Evolutionary conservation across 371 early-diverging fungal species (phyloP).

Genomic region (Mortierella sp.): DNA sequence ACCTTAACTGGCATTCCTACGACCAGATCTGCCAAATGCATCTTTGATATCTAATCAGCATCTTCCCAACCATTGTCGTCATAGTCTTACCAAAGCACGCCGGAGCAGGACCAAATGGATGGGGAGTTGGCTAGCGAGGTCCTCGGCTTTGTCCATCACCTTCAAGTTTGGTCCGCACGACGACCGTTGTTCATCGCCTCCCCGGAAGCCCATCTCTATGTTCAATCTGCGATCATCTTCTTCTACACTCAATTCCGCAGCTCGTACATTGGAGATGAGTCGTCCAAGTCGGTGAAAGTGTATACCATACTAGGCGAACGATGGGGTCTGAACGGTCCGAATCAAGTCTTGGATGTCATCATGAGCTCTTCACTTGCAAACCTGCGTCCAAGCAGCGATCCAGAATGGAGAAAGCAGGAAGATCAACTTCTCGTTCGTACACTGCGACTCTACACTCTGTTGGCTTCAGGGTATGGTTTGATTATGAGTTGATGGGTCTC

Average conservation of each 20-base stretch:
- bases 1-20: no score
- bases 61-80: no score
- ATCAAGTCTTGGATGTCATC: conserved; percentile 71
- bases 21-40: neutral
- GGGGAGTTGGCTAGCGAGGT: conserved; percentile 72
- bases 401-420: conserved; percentile 60
- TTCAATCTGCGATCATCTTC: conserved; percentile 74
- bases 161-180: conserved; percentile 54
- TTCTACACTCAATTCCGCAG: conserved; percentile 82
- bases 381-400: conserved; percentile 58
- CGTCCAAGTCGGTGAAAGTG: conserved; percentile 62
- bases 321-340: conserved; percentile 44
- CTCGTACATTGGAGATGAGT: conserved; percentile 79
- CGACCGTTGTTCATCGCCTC: conserved; percentile 34
- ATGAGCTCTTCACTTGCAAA: conserved; percentile 64
- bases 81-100: conserved; percentile 70
- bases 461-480: conserved; percentile 81
- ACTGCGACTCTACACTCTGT: conserved; percentile 75
- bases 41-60: no score
- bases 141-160: conserved; percentile 66
- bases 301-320: conserved; percentile 55
- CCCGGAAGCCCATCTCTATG: conserved; percentile 42
- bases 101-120: conserved; percentile 72
- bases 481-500: no score
- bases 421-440: conserved; percentile 65